Evolutionary conservation across 345 rosid genomes (phyloP).

Genomic region (Camelina hispida): DNA sequence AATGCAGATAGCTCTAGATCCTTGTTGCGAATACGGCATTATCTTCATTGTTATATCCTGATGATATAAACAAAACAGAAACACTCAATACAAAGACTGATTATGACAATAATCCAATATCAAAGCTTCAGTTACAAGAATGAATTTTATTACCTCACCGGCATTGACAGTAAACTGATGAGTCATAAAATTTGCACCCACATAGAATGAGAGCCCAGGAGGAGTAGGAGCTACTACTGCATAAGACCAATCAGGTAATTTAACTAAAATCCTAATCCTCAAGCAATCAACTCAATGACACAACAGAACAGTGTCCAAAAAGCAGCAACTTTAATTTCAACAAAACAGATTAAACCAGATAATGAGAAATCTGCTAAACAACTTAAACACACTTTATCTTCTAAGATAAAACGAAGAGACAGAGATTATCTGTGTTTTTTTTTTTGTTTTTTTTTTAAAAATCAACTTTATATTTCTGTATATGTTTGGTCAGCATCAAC

Average conservation of each 20-base stretch:
- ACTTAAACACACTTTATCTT: constrained; percentile 10
- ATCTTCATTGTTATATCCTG: constrained; percentile 97
- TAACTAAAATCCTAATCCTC: background rate
- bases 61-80: background rate
- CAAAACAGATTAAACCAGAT: constrained; percentile 26
- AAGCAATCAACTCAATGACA: constrained; percentile 15
- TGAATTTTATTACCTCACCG: constrained; percentile 81
- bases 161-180: constrained; percentile 84
- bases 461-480: constrained; percentile 22
- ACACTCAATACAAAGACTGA: constrained; percentile 2
- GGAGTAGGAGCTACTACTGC: constrained; percentile 23
- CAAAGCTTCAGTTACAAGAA: constrained; percentile 3
- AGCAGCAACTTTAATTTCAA: background rate
- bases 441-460: background rate
- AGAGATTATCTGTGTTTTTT: constrained; percentile 8
- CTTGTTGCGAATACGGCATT: constrained; percentile 90
- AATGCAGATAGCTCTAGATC: constrained; percentile 84
- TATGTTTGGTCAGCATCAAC: constrained; percentile 45
- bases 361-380: constrained; percentile 22
- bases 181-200: constrained; percentile 90
- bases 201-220: constrained; percentile 57
- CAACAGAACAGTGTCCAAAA: background rate
- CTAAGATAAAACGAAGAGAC: constrained; percentile 21
- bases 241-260: constrained; percentile 8
- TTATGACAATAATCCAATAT: background rate